Percentiles rank a stretch among this genome's conserved stretches.
These are phyloP conservation scores for Petunia secreta DNA, from an alignment of 257 asterid genomes.

Conservation along the genomic window DNA sequence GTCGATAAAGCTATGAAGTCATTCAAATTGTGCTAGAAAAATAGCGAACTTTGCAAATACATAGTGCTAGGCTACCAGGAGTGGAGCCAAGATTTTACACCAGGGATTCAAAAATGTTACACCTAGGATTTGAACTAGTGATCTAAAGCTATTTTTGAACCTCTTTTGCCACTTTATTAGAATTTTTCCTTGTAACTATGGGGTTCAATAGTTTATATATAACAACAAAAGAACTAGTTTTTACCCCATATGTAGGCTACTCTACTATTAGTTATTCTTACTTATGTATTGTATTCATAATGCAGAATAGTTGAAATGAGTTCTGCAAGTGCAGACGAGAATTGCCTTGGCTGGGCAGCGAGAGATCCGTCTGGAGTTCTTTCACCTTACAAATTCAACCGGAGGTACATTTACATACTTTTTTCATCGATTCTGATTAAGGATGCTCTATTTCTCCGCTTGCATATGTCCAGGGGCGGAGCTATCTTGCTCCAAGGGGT, in stretches of 20 bases:
- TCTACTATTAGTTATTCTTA: background rate
- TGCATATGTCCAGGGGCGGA: background rate
- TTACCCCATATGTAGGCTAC: background rate
- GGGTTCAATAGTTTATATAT: too few relatives aligned
- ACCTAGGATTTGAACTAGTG: too few relatives aligned
- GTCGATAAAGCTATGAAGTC: background rate
- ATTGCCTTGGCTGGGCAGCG: constrained; percentile 88
- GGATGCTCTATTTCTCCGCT: background rate
- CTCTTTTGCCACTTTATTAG: too few relatives aligned
- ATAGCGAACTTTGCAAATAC: background rate
- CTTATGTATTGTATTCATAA: background rate
- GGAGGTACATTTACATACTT: constrained; percentile 51
- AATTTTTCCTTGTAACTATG: too few relatives aligned
- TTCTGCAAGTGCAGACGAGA: constrained; percentile 35
- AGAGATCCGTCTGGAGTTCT: constrained; percentile 80
- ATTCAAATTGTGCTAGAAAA: background rate
- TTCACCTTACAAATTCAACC: constrained; percentile 72
- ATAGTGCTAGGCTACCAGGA: background rate
- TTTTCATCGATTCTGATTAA: background rate
- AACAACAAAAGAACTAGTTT: too few relatives aligned
- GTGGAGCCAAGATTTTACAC: too few relatives aligned
- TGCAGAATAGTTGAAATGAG: constrained; percentile 40
- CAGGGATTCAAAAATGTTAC: too few relatives aligned
- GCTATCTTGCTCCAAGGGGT: too few relatives aligned
- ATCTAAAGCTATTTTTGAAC: too few relatives aligned